Evolutionary conservation across 2,329 filamentous ascomycete species (phyloP).

Genomic region (Cryoendolithus antarcticus): DNA sequence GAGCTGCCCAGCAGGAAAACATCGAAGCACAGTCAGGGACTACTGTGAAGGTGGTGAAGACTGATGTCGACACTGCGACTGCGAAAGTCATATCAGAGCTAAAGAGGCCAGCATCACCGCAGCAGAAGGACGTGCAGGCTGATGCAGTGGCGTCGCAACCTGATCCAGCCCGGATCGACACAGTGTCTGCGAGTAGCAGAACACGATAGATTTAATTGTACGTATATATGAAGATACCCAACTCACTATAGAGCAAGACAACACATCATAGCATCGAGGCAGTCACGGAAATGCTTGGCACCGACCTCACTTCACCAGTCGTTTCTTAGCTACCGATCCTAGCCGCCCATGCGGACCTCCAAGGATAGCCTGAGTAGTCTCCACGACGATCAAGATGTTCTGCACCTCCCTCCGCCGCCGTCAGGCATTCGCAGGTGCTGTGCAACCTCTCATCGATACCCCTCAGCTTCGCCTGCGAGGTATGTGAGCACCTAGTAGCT

Average conservation of each 20-base stretch:
- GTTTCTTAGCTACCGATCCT: too few species aligned
- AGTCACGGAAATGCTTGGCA: not conserved
- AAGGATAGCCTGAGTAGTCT: not conserved
- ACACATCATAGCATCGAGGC: not conserved
- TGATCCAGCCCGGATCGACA: conserved; percentile 9
- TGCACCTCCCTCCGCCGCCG: conserved; percentile 29
- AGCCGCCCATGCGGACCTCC: not conserved
- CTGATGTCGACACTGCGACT: not conserved
- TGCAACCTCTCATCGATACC: conserved; percentile 10
- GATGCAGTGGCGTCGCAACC: too few species aligned
- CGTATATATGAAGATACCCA: conserved; percentile 11
- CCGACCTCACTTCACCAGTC: too few species aligned
- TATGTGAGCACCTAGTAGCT: conserved; percentile 5
- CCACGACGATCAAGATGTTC: conserved; percentile 21
- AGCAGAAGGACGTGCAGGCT: not conserved
- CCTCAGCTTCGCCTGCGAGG: conserved; percentile 20
- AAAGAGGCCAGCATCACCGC: conserved; percentile 5
- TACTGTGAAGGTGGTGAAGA: too few species aligned
- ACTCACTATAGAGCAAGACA: conserved; percentile 5
- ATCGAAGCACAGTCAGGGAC: too few species aligned
- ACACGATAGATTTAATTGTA: conserved; percentile 10
- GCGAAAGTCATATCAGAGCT: conserved; percentile 1
- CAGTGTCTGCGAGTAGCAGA: conserved; percentile 12
- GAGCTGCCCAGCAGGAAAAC: too few species aligned
- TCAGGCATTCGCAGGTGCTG: conserved; percentile 23